These are phyloP conservation scores for Candida maris DNA, from an alignment of 805 yeast species.

Conservation along the genomic window DNA sequence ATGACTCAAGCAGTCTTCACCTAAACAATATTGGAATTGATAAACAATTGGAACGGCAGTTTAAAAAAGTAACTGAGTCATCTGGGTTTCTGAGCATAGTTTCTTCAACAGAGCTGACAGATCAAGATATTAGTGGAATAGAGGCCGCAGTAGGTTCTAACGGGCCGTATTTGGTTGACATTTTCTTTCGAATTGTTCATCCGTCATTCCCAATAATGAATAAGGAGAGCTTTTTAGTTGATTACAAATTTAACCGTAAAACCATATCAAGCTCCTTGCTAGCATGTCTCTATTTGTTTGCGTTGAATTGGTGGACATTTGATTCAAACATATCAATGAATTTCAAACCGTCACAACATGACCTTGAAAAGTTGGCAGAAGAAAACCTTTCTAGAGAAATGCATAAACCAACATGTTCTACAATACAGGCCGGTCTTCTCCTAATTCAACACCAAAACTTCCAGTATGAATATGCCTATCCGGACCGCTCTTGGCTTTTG, in stretches of 20 bases:
- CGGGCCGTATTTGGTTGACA: constrained; percentile 58
- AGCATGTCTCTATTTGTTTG: constrained; percentile 77
- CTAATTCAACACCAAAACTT: constrained; percentile 23
- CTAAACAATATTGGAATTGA: constrained; percentile 5
- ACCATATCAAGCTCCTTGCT: constrained; percentile 77
- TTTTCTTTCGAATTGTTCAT: constrained; percentile 73
- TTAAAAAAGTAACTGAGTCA: constrained; percentile 4
- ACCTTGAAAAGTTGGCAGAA: constrained; percentile 25
- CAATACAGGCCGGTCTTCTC: constrained; percentile 34
- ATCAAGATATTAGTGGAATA: constrained; percentile 47
- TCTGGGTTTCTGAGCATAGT: constrained; percentile 9
- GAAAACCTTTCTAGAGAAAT: constrained; percentile 9
- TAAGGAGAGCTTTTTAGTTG: constrained; percentile 74
- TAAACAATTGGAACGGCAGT: constrained; percentile 2
- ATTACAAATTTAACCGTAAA: constrained; percentile 70
- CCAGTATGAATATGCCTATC: constrained; percentile 34
- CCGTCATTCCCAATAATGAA: constrained; percentile 82
- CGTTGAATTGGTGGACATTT: constrained; percentile 72
- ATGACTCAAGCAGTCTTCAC: constrained; percentile 1
- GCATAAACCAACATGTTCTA: constrained; percentile 14
- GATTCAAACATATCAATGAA: constrained; percentile 10
- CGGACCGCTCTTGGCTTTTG: constrained; percentile 34
- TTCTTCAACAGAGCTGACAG: not conserved
- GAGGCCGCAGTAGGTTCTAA: constrained; percentile 74
- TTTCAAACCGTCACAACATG: constrained; percentile 12